phyloP scores from a whole-genome alignment of 208 protist genomes.

The Dictyostelium gargantuum region DNA sequence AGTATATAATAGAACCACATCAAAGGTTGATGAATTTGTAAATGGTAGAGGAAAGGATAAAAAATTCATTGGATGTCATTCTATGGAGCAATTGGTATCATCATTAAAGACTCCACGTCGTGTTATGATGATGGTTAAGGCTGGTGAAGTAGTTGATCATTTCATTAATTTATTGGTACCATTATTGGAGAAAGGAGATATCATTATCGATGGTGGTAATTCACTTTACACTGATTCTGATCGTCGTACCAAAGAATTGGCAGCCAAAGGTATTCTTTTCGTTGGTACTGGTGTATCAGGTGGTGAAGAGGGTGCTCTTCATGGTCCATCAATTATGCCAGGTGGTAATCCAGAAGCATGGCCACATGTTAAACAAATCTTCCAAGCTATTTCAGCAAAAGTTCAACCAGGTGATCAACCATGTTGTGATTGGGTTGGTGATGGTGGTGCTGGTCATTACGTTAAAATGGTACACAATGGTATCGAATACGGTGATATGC shows the following conservation, averaged over 20 bases:
- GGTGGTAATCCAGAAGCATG: conserved; percentile 94
- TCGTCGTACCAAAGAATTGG: conserved; percentile 89
- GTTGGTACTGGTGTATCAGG: conserved; percentile 97
- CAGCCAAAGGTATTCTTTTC: conserved; percentile 84
- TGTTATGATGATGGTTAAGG: conserved; percentile 96
- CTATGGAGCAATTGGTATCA: conserved; percentile 82
- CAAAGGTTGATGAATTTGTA: conserved; percentile 91
- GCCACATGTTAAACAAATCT: conserved; percentile 93
- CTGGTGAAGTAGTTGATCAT: conserved; percentile 94
- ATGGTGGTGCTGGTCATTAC: conserved; percentile 96
- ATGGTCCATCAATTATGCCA: conserved; percentile 98
- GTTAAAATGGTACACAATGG: conserved; percentile 99
- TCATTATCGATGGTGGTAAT: conserved; percentile 88
- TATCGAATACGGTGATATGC: conserved; percentile 99
- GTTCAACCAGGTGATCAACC: conserved; percentile 89
- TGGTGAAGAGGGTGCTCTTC: conserved; percentile 98
- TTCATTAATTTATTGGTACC: conserved; percentile 32
- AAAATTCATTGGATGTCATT: conserved; percentile 79
- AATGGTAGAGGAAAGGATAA: conserved; percentile 81
- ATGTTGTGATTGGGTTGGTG: conserved; percentile 93
- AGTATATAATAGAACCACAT: conserved; percentile 85
- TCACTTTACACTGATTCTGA: conserved; percentile 93
- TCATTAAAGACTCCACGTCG: conserved; percentile 91
- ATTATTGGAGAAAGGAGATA: conserved; percentile 80
- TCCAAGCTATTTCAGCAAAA: conserved; percentile 96